Evolutionary conservation across 306 rosid genomes (phyloP).

Genomic region (Astragalus membranaceus): DNA sequence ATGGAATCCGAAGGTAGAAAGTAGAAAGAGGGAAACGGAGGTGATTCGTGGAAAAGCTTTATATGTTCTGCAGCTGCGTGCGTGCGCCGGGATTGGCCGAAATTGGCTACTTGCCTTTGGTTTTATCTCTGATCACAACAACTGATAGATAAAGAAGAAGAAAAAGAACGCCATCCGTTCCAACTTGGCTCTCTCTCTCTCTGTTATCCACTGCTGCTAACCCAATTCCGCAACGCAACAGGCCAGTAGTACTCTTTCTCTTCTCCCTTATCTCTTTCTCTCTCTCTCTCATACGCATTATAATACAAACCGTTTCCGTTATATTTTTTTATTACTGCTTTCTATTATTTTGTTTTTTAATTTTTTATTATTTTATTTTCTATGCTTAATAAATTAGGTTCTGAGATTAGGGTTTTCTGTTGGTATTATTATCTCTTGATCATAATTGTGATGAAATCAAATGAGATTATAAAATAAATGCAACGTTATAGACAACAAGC

Average conservation of each 20-base stretch:
- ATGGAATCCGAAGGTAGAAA: conserved; percentile 31
- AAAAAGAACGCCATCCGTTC: conserved; percentile 13
- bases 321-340: background rate
- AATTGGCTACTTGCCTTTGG: conserved; percentile 41
- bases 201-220: conserved; percentile 33
- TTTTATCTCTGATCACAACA: conserved; percentile 21
- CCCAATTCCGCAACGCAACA: conserved; percentile 12
- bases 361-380: background rate
- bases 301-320: background rate
- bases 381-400: background rate
- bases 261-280: background rate
- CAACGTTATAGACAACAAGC: background rate
- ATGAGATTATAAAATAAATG: background rate
- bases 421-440: background rate
- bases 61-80: conserved; percentile 20
- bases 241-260: conserved; percentile 29
- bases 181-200: conserved; percentile 3
- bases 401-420: background rate
- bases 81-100: conserved; percentile 37
- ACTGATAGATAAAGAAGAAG: background rate
- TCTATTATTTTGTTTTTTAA: background rate
- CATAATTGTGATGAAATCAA: background rate
- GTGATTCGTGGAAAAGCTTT: conserved; percentile 36
- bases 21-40: background rate
- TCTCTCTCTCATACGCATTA: background rate